These are phyloP conservation scores for Boletus speciosus DNA, from an alignment of 768 basidiomycete species.

Conservation along the genomic window DNA sequence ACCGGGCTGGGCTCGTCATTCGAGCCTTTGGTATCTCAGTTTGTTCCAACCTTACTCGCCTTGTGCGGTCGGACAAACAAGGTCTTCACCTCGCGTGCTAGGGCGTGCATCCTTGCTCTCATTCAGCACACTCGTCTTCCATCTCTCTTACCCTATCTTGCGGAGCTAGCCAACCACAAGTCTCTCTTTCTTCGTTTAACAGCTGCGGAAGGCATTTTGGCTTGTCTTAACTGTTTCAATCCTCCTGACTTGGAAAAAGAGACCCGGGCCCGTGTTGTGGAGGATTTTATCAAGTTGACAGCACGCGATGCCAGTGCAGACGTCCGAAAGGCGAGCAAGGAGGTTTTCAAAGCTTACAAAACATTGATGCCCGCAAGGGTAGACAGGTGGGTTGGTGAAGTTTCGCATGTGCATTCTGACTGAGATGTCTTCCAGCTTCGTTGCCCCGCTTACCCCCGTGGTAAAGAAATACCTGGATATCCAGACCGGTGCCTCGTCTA, in stretches of 20 bases:
- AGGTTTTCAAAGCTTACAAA: slow-evolving; percentile 75
- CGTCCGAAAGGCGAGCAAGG: slow-evolving; percentile 63
- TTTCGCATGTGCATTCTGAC: slow-evolving; percentile 1
- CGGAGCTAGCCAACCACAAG: slow-evolving; percentile 61
- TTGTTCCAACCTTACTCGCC: slow-evolving; percentile 63
- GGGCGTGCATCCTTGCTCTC: slow-evolving; percentile 53
- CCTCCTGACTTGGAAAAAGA: slow-evolving; percentile 79
- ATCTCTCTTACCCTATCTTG: slow-evolving; percentile 56
- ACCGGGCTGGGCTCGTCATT: slow-evolving; percentile 57
- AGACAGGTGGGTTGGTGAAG: slow-evolving; percentile 47
- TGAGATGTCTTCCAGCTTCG: slow-evolving; percentile 49
- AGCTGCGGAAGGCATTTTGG: slow-evolving; percentile 62
- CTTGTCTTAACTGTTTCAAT: slow-evolving; percentile 70
- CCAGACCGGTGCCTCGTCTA: slow-evolving; percentile 15
- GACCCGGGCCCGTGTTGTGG: slow-evolving; percentile 58
- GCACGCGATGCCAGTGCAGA: slow-evolving; percentile 75
- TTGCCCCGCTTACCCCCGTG: slow-evolving; percentile 68
- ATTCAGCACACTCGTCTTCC: slow-evolving; percentile 68
- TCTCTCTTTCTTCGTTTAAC: slow-evolving; percentile 58
- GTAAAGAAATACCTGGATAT: slow-evolving; percentile 73
- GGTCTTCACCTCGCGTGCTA: slow-evolving; percentile 66
- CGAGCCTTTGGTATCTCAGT: slow-evolving; percentile 61
- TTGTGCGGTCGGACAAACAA: slow-evolving; percentile 77
- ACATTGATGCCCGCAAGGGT: slow-evolving; percentile 65
- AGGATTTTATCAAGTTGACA: slow-evolving; percentile 61